Conservation (phyloP, 2,329 filamentous ascomycete genomes). For the Fusarium sp. region DNA sequence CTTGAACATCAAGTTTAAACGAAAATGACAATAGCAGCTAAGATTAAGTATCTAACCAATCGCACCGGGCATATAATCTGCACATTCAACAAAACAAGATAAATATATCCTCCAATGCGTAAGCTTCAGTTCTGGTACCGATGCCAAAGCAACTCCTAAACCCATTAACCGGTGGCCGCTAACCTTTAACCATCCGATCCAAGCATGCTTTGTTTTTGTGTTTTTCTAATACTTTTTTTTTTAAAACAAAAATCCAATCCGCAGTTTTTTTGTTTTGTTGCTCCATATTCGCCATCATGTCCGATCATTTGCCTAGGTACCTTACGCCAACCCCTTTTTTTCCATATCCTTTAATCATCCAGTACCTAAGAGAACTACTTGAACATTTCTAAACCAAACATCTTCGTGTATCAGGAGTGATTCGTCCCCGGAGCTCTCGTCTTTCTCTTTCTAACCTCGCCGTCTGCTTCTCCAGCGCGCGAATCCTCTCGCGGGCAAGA, state of each 20-base stretch:
- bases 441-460: constrained; percentile 49
- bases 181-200: background rate
- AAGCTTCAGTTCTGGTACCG: constrained; percentile 2
- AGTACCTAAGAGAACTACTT: background rate
- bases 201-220: background rate
- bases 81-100: background rate
- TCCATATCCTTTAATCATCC: background rate
- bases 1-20: background rate
- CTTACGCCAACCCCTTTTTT: background rate
- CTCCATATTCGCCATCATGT: constrained; percentile 21
- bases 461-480: constrained; percentile 51
- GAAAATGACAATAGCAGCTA: background rate
- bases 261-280: constrained; percentile 11
- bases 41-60: background rate
- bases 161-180: constrained; percentile 7
- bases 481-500: constrained; percentile 54
- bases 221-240: background rate
- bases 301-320: background rate
- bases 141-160: constrained; percentile 20
- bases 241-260: background rate
- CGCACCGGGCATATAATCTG: background rate
- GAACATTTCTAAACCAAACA: constrained; percentile 9
- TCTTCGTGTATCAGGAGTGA: constrained; percentile 24
- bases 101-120: background rate
- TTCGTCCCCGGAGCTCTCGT: constrained; percentile 42